These are phyloP conservation scores for Iris pallida DNA, from an alignment of 116 monocot species.

Conservation along the genomic window DNA sequence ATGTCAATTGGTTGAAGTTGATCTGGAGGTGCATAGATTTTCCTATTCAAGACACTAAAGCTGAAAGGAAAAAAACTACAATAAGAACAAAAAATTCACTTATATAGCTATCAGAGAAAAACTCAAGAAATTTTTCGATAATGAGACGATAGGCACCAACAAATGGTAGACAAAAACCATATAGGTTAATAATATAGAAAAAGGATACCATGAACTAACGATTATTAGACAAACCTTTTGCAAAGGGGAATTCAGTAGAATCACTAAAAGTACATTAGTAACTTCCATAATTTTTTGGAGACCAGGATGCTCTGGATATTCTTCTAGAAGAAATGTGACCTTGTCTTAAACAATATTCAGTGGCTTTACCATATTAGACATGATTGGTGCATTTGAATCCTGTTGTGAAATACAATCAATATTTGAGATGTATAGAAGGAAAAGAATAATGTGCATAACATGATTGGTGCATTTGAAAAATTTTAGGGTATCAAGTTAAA, in stretches of 20 bases:
- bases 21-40: constrained; percentile 36
- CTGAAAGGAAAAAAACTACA: not conserved
- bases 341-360: constrained; percentile 33
- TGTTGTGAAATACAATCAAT: too few relatives aligned
- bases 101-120: constrained; percentile 58
- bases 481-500: too few relatives aligned
- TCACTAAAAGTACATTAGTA: constrained; percentile 41
- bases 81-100: constrained; percentile 1
- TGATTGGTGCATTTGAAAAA: constrained; percentile 50
- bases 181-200: not conserved
- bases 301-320: constrained; percentile 86
- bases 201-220: too few relatives aligned
- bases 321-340: constrained; percentile 38
- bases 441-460: too few relatives aligned
- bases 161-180: constrained; percentile 1
- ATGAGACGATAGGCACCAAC: constrained; percentile 17
- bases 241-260: constrained; percentile 47
- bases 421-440: too few relatives aligned
- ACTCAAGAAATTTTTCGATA: constrained; percentile 56
- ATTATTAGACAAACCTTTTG: constrained; percentile 52
- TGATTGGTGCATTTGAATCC: too few relatives aligned
- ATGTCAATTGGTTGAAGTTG: constrained; percentile 43
- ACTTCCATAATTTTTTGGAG: constrained; percentile 61
- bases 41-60: not conserved
- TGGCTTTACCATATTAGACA: too few relatives aligned